phyloP scores from a whole-genome alignment of 495 filamentous ascomycete genomes.

The Copromyces sp. region DNA sequence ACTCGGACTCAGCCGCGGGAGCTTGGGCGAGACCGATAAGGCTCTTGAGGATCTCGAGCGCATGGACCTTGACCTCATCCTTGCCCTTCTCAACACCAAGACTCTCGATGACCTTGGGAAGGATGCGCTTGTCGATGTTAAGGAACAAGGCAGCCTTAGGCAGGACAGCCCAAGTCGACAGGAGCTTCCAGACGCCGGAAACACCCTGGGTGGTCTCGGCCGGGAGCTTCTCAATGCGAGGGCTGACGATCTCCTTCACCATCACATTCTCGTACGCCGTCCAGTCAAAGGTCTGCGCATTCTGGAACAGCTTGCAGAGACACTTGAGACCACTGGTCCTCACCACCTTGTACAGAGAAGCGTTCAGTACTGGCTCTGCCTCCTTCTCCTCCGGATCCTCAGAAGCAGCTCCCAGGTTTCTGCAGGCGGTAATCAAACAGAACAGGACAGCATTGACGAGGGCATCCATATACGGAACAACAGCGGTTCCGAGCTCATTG shows the following conservation, averaged over 20 bases:
- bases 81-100: slow-evolving; percentile 65
- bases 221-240: slow-evolving; percentile 68
- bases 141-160: slow-evolving; percentile 59
- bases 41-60: slow-evolving; percentile 61
- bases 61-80: slow-evolving; percentile 78
- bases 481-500: slow-evolving; percentile 61
- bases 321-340: slow-evolving; percentile 69
- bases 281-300: slow-evolving; percentile 58
- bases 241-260: slow-evolving; percentile 62
- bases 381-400: slow-evolving; percentile 36
- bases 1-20: slow-evolving; percentile 40
- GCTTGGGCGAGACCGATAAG: slow-evolving; percentile 48
- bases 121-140: slow-evolving; percentile 48
- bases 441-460: slow-evolving; percentile 68
- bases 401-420: slow-evolving; percentile 36
- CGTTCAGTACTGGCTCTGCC: slow-evolving; percentile 38
- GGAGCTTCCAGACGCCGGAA: slow-evolving; percentile 70
- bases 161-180: slow-evolving; percentile 67
- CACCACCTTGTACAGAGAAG: slow-evolving; percentile 55
- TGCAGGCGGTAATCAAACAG: slow-evolving; percentile 63
- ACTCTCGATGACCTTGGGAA: slow-evolving; percentile 61
- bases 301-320: slow-evolving; percentile 63
- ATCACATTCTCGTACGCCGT: slow-evolving; percentile 56
- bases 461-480: slow-evolving; percentile 48
- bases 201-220: slow-evolving; percentile 81